A percentile compares a stretch with the other conserved stretches of the same genome.
phyloP scores from a whole-genome alignment of 345 rosid genomes.

The Sonneratia alba region DNA sequence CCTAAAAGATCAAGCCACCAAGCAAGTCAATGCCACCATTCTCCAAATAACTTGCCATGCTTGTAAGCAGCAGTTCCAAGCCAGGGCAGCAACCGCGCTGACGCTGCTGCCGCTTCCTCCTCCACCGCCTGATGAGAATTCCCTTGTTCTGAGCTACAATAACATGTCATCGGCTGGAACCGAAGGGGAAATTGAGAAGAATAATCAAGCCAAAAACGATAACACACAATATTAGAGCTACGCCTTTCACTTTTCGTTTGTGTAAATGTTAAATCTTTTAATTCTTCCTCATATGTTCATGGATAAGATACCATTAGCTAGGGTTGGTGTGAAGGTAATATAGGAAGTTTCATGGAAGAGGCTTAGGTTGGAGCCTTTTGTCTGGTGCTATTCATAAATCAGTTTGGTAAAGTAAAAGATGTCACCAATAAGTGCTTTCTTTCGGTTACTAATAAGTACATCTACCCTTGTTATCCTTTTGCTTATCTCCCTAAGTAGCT shows the following conservation, averaged over 20 bases:
- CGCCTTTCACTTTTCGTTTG: background rate
- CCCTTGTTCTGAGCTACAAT: conserved; percentile 37
- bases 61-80: conserved; percentile 57
- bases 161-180: conserved; percentile 34
- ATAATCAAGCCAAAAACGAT: background rate
- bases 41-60: conserved; percentile 69
- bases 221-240: background rate
- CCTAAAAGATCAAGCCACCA: conserved; percentile 52
- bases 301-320: background rate
- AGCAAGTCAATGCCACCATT: conserved; percentile 55
- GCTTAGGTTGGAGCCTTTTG: background rate
- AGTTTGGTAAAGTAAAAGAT: background rate
- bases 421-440: background rate
- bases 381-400: background rate
- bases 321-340: background rate
- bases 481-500: background rate
- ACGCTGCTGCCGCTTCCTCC: background rate
- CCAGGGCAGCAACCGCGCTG: conserved; percentile 1
- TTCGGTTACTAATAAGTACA: background rate
- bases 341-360: conserved; percentile 1
- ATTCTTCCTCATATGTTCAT: background rate
- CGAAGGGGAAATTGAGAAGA: conserved; percentile 26
- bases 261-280: conserved; percentile 2
- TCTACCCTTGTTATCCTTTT: background rate
- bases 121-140: conserved; percentile 22